Base-by-base conservation (phyloP, 495 filamentous ascomycete genomes). In the Hypoxylon lienhwacheense region DNA sequence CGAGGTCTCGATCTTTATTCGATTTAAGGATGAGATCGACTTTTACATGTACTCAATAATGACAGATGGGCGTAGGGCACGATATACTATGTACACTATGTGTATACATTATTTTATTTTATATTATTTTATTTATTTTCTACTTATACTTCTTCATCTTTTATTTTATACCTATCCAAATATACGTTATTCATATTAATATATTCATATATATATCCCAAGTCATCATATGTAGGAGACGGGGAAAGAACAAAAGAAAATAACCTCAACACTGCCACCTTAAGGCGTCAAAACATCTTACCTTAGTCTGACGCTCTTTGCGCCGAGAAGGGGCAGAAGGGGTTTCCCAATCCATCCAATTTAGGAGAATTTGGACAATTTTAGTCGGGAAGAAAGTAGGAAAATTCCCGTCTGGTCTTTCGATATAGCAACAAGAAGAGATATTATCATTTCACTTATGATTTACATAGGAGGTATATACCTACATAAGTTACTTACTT, bases 61-160 rank as follows among this genome's bases (percentile, higher is more conserved):
- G 36, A 54, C 29, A 61, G 57, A 61, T 61, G 52, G 51, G 57
- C 46, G 51, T 47, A 41, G 57, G 55, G 46, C 57, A 61, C 57
- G 35, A 61, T 46, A 61, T 40, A 41, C 21, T n/a, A n/a, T n/a
- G n/a, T n/a, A n/a, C n/a, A n/a, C n/a, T n/a, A n/a, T n/a, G n/a
- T n/a, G n/a, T n/a, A n/a, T n/a, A n/a, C n/a, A n/a, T n/a, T n/a
- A n/a, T n/a, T n/a, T n/a, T n/a, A n/a, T n/a, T n/a, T n/a, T n/a
- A n/a, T n/a, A n/a, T n/a, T n/a, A n/a, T n/a, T n/a, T n/a, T n/a
- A n/a, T n/a, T n/a, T n/a, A n/a, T n/a, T n/a, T n/a, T n/a, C n/a
- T n/a, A n/a, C n/a, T n/a, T n/a, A n/a, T n/a, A n/a, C n/a, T n/a
- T n/a, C n/a, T n/a, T n/a, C n/a, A n/a, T n/a, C n/a, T n/a, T n/a